Conservation (phyloP, 257 asterid species). For the Handroanthus guayacan region DNA sequence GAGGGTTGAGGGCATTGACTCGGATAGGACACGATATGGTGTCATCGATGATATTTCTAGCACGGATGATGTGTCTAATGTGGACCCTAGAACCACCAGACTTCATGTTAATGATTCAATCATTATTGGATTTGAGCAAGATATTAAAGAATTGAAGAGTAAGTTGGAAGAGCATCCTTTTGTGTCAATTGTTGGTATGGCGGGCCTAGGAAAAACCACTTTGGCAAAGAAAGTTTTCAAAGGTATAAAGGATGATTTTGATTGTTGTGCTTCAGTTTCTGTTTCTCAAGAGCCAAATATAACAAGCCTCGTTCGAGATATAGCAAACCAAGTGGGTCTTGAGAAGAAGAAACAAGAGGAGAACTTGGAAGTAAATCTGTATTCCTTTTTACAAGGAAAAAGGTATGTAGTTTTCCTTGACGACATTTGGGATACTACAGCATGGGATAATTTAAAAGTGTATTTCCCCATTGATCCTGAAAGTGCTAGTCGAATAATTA, state of each 20-base stretch:
- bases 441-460: conserved; percentile 21
- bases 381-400: background rate
- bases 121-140: background rate
- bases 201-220: conserved; percentile 26
- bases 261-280: conserved; percentile 2
- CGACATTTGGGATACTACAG: conserved; percentile 31
- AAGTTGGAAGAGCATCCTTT: background rate
- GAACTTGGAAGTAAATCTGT: conserved; percentile 7
- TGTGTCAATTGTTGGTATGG: conserved; percentile 20
- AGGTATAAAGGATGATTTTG: background rate
- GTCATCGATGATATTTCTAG: background rate
- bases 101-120: conserved; percentile 14
- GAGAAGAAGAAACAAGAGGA: conserved; percentile 14
- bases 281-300: conserved; percentile 17
- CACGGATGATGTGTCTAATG: no score
- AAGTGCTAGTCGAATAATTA: conserved; percentile 31
- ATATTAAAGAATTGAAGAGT: background rate
- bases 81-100: background rate
- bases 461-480: conserved; percentile 6
- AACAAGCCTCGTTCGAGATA: background rate
- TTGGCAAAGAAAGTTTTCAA: conserved; percentile 16
- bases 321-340: conserved; percentile 40
- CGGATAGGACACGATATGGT: no score
- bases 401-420: conserved; percentile 37
- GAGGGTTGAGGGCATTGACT: background rate